Base-by-base conservation (phyloP, 306 rosid genomes). In the Luffa aegyptiaca region DNA sequence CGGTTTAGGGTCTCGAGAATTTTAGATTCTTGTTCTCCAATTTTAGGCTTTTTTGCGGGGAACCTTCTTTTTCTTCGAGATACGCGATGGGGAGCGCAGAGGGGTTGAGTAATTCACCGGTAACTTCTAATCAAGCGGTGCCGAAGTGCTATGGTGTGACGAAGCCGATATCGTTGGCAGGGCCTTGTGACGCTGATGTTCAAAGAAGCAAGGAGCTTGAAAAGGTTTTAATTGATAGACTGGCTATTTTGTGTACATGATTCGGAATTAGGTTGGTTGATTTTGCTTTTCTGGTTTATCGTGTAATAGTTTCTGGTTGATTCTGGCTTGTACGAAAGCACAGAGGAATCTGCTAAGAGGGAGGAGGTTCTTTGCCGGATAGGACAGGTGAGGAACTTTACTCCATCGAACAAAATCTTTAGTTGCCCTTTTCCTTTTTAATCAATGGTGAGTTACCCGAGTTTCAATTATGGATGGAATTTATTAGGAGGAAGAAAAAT, bases 301-400 rank as follows among this genome's bases (percentile, higher is more conserved):
- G 61, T 74, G 78, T 33, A 1, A 35, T 52, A 96, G 99, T 91
- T 89, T 52, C 77, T 96, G 84, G 77, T 90, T 63, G 94, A 93
- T 88, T 87, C 91, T 69, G 97, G 89, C 81, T 93, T 93, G 39
- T 87, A 90, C 63, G 98, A 96, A 88, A 91, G 96, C 83, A 76
- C 81, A 46, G 94, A 84, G 74, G 96, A 91, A 83, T 72, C 89
- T 73, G 88, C 80, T 9, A 85, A 79, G 80, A 87, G 99, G 83
- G 82, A 84, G 79, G 97, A 87, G 87, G 99, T 96, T 72, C 94
- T 96, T 49, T 83, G 83, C 80, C 92, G 91, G 84, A 92, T 96
- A 12, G 87, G 84, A 57, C 90, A 88, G 97, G 99, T 93, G 36
- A 65, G 56, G 41, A 52, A 33, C 78, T 52, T 14, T 52, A 14